Conservation (phyloP, 2,329 filamentous ascomycete genomes). For the Sporothrix inflata region DNA sequence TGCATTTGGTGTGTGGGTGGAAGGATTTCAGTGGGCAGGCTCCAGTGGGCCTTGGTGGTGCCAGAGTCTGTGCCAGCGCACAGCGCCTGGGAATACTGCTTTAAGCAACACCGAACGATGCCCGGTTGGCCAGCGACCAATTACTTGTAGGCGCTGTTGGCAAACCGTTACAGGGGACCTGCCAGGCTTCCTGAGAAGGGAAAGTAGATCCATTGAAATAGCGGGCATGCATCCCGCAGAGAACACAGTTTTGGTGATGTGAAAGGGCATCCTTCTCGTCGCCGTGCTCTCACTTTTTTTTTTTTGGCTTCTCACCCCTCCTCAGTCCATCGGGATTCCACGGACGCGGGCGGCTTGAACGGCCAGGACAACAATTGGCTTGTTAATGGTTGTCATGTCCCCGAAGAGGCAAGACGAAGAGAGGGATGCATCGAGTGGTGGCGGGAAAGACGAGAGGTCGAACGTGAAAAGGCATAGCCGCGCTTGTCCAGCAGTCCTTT, state of each 20-base stretch:
- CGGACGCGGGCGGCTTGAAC: not conserved
- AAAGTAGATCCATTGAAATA: conserved; percentile 16
- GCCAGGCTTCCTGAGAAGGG: conserved; percentile 15
- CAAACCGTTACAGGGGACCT: not conserved
- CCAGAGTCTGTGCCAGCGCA: conserved; percentile 3
- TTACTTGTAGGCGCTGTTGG: not conserved
- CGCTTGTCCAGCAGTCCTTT: conserved; percentile 1
- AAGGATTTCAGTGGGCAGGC: not conserved
- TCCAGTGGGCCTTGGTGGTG: not conserved
- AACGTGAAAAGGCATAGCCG: conserved; percentile 5
- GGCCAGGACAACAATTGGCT: conserved; percentile 5
- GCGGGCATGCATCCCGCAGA: not conserved
- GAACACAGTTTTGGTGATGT: not conserved
- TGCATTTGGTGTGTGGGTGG: not conserved
- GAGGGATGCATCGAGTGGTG: not conserved
- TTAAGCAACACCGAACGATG: conserved; percentile 15
- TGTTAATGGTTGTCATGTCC: not conserved
- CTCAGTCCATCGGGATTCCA: conserved; percentile 8
- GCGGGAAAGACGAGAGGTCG: not conserved
- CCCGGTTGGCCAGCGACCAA: not conserved
- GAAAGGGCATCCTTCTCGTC: not conserved
- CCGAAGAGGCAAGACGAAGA: conserved; percentile 1
- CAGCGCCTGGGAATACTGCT: not conserved
- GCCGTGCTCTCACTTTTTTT: not conserved
- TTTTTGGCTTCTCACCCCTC: not conserved